Conservation (phyloP, 768 basidiomycete species). For the Trametes elegans region DNA sequence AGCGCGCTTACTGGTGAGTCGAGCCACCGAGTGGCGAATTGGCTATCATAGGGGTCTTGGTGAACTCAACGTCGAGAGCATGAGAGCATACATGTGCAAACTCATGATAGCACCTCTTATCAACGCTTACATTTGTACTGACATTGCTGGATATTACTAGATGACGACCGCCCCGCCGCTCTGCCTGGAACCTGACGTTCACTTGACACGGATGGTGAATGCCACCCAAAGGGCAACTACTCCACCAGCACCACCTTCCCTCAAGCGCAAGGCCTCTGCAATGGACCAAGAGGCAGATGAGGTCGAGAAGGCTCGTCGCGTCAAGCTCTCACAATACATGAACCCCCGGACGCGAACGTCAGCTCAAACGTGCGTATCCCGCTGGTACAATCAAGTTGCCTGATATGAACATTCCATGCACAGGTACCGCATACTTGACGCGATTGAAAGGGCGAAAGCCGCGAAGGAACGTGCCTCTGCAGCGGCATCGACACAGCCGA, state of each 20-base stretch:
- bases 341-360: conserved; percentile 42
- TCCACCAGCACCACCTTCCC: conserved; percentile 66
- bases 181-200: conserved; percentile 78
- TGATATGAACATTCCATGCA: neutral
- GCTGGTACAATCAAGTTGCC: neutral
- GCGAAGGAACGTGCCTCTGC: conserved; percentile 11
- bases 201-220: conserved; percentile 74
- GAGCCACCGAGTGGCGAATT: neutral
- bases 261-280: conserved; percentile 73
- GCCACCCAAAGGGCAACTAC: conserved; percentile 69
- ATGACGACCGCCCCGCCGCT: conserved; percentile 72
- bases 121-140: conserved; percentile 7
- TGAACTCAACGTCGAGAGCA: no score
- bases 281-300: conserved; percentile 77
- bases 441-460: conserved; percentile 27
- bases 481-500: neutral
- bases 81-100: no score
- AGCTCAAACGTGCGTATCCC: conserved; percentile 1
- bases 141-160: no score
- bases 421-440: conserved; percentile 62
- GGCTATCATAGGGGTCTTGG: no score
- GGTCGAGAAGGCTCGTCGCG: conserved; percentile 65
- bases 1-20: conserved; percentile 66
- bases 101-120: neutral
- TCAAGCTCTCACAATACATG: conserved; percentile 81